Conservation (phyloP, 352 stramenopile genomes). For the Phytophthora pisi region DNA sequence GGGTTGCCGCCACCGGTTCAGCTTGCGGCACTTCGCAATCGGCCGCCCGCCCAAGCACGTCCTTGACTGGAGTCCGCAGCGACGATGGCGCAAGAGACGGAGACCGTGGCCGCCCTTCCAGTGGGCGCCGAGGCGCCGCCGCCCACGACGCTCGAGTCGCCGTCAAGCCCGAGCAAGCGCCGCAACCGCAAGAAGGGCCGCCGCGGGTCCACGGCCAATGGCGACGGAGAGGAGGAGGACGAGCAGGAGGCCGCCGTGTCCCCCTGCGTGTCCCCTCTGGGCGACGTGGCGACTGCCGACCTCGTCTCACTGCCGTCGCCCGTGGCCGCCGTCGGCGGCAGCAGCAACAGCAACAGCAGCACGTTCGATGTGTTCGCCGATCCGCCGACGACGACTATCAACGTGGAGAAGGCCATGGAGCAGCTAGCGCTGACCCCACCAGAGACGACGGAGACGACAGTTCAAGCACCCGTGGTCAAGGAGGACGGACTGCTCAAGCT, state of each 20-base stretch:
- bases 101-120: constrained; percentile 11
- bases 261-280: constrained; percentile 1
- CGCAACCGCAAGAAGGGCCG: constrained; percentile 33
- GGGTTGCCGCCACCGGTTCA: constrained; percentile 18
- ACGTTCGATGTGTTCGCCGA: constrained; percentile 19
- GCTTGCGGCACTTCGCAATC: constrained; percentile 29
- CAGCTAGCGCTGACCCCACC: constrained; percentile 15
- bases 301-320: constrained; percentile 56
- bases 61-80: background rate
- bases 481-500: constrained; percentile 29
- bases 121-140: background rate
- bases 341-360: background rate
- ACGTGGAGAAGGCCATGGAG: constrained; percentile 24
- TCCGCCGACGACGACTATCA: constrained; percentile 3
- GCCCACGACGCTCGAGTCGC: constrained; percentile 12
- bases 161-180: constrained; percentile 20
- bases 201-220: background rate
- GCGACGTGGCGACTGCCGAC: constrained; percentile 21
- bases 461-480: background rate
- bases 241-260: constrained; percentile 9
- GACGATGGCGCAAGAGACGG: constrained; percentile 31
- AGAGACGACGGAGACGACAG: background rate
- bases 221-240: constrained; percentile 9
- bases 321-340: constrained; percentile 25
- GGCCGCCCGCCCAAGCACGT: background rate